A percentile compares a stretch with the other conserved stretches of the same genome.
Evolutionary conservation across 2,329 filamentous ascomycete species (phyloP).

Genomic region (Phialophora verrucosa): DNA sequence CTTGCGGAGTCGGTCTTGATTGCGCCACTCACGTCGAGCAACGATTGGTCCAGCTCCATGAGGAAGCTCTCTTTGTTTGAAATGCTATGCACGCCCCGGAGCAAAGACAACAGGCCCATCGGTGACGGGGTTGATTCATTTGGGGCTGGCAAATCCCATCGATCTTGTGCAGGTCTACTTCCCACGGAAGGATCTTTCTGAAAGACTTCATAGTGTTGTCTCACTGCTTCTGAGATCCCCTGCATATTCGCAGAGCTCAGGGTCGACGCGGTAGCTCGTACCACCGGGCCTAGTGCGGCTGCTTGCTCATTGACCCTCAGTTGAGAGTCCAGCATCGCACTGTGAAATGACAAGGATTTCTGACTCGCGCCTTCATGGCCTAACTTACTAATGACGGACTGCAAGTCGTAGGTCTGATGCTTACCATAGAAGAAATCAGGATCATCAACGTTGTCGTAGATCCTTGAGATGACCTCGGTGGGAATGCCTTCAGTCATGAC

Average conservation of each 20-base stretch:
- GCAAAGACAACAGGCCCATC: conserved; percentile 11
- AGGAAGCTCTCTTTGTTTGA: conserved; percentile 24
- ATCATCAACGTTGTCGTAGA: conserved; percentile 93
- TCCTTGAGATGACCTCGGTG: conserved; percentile 73
- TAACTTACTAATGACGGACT: conserved; percentile 77
- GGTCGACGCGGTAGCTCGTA: conserved; percentile 38
- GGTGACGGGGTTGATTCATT: conserved; percentile 8
- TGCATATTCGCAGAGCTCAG: conserved; percentile 81
- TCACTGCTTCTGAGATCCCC: conserved; percentile 79
- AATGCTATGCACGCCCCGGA: conserved; percentile 23
- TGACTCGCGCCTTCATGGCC: conserved; percentile 88
- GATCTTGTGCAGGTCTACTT: background rate
- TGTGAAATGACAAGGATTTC: conserved; percentile 87
- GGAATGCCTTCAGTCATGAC: conserved; percentile 60
- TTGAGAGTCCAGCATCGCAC: conserved; percentile 87
- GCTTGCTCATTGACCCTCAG: conserved; percentile 64
- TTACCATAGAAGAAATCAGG: conserved; percentile 96
- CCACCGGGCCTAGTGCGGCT: conserved; percentile 56
- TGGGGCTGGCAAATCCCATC: conserved; percentile 20
- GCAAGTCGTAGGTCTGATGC: conserved; percentile 75
- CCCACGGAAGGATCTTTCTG: background rate
- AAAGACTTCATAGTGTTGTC: conserved; percentile 47
- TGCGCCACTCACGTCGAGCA: conserved; percentile 10
- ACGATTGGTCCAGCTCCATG: conserved; percentile 21
- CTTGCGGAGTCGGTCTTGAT: conserved; percentile 6